Evolutionary conservation across 2,329 filamentous ascomycete species (phyloP).

Genomic region (Ophidiomyces ophidiicola): DNA sequence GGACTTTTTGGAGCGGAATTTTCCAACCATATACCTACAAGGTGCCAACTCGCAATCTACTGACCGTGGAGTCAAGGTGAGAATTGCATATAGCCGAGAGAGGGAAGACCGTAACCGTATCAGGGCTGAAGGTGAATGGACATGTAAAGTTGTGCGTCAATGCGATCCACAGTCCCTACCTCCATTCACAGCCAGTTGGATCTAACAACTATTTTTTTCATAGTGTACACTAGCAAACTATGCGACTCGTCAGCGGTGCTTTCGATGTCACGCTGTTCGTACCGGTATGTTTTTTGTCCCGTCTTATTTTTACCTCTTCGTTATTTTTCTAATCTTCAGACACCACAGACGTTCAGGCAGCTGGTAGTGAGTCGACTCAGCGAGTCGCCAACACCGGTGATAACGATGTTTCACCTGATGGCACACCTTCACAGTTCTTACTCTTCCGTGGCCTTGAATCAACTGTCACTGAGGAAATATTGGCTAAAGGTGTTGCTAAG

Average conservation of each 20-base stretch:
- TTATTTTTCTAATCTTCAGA: slow-evolving; percentile 19
- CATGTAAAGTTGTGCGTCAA: slow-evolving; percentile 40
- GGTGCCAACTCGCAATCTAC: slow-evolving; percentile 31
- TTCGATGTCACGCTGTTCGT: slow-evolving; percentile 45
- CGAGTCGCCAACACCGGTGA: slow-evolving; percentile 42
- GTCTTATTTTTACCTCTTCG: slow-evolving; percentile 10
- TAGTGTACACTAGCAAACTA: slow-evolving; percentile 49
- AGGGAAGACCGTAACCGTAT: slow-evolving; percentile 39
- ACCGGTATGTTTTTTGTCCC: slow-evolving; percentile 34
- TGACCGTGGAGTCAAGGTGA: slow-evolving; percentile 34
- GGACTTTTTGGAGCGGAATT: slow-evolving; percentile 42
- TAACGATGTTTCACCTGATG: slow-evolving; percentile 43
- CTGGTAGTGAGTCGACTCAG: slow-evolving; percentile 29
- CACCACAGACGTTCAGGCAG: slow-evolving; percentile 15
- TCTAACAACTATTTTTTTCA: slow-evolving; percentile 5
- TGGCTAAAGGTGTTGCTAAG: slow-evolving; percentile 61
- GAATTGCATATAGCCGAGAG: slow-evolving; percentile 44
- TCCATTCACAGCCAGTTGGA: not conserved
- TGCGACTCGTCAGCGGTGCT: slow-evolving; percentile 44
- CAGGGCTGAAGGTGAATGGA: slow-evolving; percentile 45
- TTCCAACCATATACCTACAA: slow-evolving; percentile 40
- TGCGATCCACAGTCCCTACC: not conserved
- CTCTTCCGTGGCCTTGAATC: slow-evolving; percentile 60
- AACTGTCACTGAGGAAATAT: slow-evolving; percentile 57
- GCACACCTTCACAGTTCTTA: slow-evolving; percentile 60